phyloP scores from a whole-genome alignment of 2,329 filamentous ascomycete species.

The Fusarium sp. region DNA sequence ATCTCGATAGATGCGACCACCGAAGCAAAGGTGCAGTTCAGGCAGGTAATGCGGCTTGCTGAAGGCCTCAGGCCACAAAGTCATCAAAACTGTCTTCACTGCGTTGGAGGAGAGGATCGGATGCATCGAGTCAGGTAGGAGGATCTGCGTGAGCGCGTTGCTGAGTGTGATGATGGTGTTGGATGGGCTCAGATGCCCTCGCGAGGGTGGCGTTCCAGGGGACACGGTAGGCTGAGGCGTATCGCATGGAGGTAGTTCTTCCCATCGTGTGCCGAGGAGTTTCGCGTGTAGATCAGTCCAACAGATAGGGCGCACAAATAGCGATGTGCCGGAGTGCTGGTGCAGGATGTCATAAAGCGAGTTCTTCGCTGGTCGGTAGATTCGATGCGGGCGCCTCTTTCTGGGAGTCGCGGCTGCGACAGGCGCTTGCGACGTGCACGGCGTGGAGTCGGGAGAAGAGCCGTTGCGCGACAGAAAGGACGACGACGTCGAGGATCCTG shows the following conservation, averaged over 20 bases:
- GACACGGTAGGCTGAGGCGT: slow-evolving; percentile 51
- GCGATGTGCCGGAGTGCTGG: slow-evolving; percentile 55
- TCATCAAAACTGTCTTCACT: slow-evolving; percentile 55
- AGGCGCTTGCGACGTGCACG: slow-evolving; percentile 41
- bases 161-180: slow-evolving; percentile 54
- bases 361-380: slow-evolving; percentile 54
- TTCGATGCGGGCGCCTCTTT: slow-evolving; percentile 43
- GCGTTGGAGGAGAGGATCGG: slow-evolving; percentile 51
- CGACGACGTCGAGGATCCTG: slow-evolving; percentile 19
- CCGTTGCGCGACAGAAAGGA: slow-evolving; percentile 22
- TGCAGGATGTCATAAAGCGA: slow-evolving; percentile 63
- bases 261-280: slow-evolving; percentile 58
- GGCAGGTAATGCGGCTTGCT: slow-evolving; percentile 43
- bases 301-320: slow-evolving; percentile 61
- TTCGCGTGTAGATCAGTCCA: slow-evolving; percentile 63
- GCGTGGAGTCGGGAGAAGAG: slow-evolving; percentile 35
- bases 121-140: slow-evolving; percentile 47
- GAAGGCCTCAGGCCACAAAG: slow-evolving; percentile 54
- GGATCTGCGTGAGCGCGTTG: slow-evolving; percentile 54
- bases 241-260: slow-evolving; percentile 52
- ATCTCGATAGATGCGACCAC: slow-evolving; percentile 54
- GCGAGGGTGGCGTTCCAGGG: slow-evolving; percentile 48
- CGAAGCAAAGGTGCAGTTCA: slow-evolving; percentile 61
- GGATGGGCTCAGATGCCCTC: slow-evolving; percentile 51
- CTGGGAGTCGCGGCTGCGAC: slow-evolving; percentile 24